These are phyloP conservation scores for Aspergillus ochraceus DNA, from an alignment of 2,329 filamentous ascomycete species.

Conservation along the genomic window DNA sequence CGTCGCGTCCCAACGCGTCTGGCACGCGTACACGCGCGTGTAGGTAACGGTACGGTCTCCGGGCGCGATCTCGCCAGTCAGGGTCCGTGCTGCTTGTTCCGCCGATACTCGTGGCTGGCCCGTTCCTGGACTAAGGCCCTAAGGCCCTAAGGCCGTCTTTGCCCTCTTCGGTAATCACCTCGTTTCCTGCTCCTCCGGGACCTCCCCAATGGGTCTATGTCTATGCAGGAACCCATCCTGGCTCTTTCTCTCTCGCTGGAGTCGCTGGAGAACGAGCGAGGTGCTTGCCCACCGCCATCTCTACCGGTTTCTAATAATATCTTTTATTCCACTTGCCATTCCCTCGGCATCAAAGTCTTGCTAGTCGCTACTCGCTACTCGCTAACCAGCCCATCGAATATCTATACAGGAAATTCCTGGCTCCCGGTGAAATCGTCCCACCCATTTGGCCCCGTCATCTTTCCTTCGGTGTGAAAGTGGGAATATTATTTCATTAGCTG, in stretches of 20 bases:
- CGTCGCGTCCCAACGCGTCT: conserved; percentile 20
- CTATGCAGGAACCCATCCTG: not conserved
- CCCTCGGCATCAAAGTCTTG: not conserved
- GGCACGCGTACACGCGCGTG: conserved; percentile 20
- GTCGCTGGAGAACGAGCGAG: not conserved
- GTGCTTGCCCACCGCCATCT: not conserved
- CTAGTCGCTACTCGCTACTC: too few species aligned
- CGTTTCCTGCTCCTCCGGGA: not conserved
- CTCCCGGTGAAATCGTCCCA: not conserved
- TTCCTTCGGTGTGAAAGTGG: not conserved
- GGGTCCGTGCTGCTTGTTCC: not conserved
- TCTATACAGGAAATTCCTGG: not conserved
- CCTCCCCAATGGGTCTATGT: not conserved
- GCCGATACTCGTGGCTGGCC: not conserved
- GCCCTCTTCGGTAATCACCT: not conserved
- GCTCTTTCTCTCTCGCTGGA: not conserved
- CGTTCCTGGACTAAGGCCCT: not conserved
- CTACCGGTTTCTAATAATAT: not conserved
- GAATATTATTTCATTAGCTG: not conserved
- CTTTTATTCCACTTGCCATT: not conserved
- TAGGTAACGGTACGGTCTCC: conserved; percentile 19
- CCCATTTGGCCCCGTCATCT: not conserved
- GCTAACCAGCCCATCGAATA: not conserved
- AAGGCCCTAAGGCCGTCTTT: not conserved
- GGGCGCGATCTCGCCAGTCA: not conserved